phyloP scores from a whole-genome alignment of 805 yeast species.

The Ogataea nakhonphanomensis region DNA sequence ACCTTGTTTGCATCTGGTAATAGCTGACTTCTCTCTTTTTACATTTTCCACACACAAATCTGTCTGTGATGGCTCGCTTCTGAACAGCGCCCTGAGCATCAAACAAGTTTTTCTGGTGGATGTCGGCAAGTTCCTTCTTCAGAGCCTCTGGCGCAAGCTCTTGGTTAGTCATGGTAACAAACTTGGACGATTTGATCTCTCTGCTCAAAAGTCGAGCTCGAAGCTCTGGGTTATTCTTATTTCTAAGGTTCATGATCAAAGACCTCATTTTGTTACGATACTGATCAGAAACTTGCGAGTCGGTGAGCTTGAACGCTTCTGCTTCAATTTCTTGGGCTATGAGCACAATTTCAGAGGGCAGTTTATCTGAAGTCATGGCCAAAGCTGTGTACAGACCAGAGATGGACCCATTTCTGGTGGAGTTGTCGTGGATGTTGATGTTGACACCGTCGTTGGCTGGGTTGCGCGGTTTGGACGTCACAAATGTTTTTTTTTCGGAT shows the following conservation, averaged over 20 bases:
- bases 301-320: constrained; percentile 62
- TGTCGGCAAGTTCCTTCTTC: constrained; percentile 77
- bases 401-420: constrained; percentile 80
- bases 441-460: constrained; percentile 79
- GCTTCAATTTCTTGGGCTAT: constrained; percentile 70
- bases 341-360: constrained; percentile 51
- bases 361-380: constrained; percentile 67
- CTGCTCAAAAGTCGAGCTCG: constrained; percentile 65
- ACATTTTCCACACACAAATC: constrained; percentile 97
- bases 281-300: constrained; percentile 51
- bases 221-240: constrained; percentile 84
- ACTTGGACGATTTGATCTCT: constrained; percentile 59
- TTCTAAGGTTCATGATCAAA: constrained; percentile 80
- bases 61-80: constrained; percentile 91
- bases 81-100: constrained; percentile 98
- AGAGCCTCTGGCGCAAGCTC: constrained; percentile 94
- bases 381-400: constrained; percentile 84
- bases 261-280: constrained; percentile 85
- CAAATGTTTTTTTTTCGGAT: constrained; percentile 31
- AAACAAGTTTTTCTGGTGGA: constrained; percentile 84
- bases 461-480: constrained; percentile 60
- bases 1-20: constrained; percentile 96
- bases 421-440: constrained; percentile 64
- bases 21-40: constrained; percentile 95
- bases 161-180: constrained; percentile 82